These are phyloP conservation scores for Neonothopanus nambi DNA, from an alignment of 1,284 basidiomycete genomes.

Conservation along the genomic window DNA sequence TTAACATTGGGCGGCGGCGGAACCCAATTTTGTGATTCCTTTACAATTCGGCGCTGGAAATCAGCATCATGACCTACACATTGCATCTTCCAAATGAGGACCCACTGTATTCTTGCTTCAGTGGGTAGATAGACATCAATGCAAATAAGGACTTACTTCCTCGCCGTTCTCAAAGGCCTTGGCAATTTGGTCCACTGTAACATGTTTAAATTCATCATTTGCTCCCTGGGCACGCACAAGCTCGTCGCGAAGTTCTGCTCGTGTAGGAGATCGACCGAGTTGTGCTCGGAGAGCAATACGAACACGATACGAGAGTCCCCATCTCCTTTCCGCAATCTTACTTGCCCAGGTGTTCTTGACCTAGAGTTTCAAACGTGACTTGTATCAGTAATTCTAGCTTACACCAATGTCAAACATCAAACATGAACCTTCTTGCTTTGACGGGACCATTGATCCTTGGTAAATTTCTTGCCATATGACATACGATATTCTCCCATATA, in stretches of 20 bases:
- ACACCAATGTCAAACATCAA: no score
- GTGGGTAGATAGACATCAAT: neutral
- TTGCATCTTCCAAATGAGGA: conserved; percentile 30
- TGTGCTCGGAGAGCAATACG: conserved; percentile 21
- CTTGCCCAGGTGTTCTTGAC: neutral
- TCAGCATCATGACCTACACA: conserved; percentile 30
- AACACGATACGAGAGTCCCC: conserved; percentile 22
- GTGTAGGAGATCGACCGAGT: conserved; percentile 22
- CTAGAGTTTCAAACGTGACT: no score
- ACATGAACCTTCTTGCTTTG: conserved; percentile 25
- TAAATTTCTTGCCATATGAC: conserved; percentile 21
- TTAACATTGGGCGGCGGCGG: no score
- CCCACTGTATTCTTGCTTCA: conserved; percentile 11
- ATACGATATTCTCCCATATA: conserved; percentile 32
- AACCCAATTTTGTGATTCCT: conserved; percentile 23
- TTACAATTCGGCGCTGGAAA: conserved; percentile 25
- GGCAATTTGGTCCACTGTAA: neutral
- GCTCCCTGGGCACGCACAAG: conserved; percentile 3
- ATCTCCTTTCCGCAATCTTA: conserved; percentile 17
- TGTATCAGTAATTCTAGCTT: no score
- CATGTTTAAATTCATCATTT: neutral
- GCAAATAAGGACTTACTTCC: conserved; percentile 17
- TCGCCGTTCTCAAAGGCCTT: conserved; percentile 12
- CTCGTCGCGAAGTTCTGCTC: conserved; percentile 19
- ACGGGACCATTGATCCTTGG: conserved; percentile 25